Conservation (phyloP, 2,329 filamentous ascomycete species). For the Fusarium burgessii region DNA sequence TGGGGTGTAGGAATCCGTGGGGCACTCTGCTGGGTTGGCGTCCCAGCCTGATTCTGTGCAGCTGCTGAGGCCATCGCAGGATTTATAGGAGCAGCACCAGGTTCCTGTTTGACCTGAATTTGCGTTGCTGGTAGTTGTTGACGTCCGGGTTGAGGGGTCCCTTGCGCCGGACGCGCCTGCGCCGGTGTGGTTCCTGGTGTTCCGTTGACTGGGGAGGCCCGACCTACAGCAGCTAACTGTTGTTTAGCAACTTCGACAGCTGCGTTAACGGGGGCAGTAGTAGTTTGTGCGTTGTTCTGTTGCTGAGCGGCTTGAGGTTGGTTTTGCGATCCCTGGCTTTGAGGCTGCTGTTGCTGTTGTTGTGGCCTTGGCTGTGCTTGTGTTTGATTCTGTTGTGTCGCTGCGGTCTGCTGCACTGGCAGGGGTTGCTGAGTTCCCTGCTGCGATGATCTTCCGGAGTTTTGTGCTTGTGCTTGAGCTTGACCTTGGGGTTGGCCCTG, state of each 20-base stretch:
- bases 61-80: constrained; percentile 56
- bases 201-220: constrained; percentile 49
- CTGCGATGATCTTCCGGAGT: constrained; percentile 38
- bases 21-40: constrained; percentile 63
- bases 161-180: constrained; percentile 47
- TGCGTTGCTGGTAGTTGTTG: constrained; percentile 35
- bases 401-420: constrained; percentile 32
- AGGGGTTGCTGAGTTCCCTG: constrained; percentile 41
- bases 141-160: constrained; percentile 42
- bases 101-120: constrained; percentile 51
- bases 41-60: constrained; percentile 56
- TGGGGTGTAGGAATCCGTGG: constrained; percentile 65
- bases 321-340: constrained; percentile 34
- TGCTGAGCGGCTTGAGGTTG: constrained; percentile 35
- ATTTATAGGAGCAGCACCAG: constrained; percentile 60
- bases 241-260: constrained; percentile 61
- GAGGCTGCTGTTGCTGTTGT: constrained; percentile 31
- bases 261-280: constrained; percentile 56
- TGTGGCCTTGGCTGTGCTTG: constrained; percentile 37
- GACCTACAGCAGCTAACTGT: constrained; percentile 48
- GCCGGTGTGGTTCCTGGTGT: constrained; percentile 40
- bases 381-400: constrained; percentile 24
- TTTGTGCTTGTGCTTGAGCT: constrained; percentile 10
- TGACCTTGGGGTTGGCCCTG: constrained; percentile 42
- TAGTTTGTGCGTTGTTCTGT: constrained; percentile 47